Evolutionary conservation across 306 rosid genomes (phyloP).

Genomic region (Malus orientalis): DNA sequence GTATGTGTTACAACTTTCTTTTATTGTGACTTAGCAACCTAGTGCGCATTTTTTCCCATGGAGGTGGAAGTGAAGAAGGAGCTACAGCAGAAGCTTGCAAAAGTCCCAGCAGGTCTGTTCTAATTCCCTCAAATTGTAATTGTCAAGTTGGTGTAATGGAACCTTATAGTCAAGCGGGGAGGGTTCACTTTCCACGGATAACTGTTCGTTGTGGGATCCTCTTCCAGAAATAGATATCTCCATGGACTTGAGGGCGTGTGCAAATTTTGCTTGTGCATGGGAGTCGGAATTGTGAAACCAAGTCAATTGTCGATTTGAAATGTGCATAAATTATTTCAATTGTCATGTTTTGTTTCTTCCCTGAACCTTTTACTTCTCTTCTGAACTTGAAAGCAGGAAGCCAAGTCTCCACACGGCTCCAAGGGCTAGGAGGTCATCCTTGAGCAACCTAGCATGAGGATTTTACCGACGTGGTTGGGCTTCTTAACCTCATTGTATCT

Average conservation of each 20-base stretch:
- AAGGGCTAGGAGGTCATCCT: slow-evolving; percentile 45
- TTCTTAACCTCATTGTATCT: neutral
- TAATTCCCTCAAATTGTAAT: neutral
- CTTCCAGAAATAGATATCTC: neutral
- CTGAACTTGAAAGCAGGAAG: slow-evolving; percentile 18
- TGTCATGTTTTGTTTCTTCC: neutral
- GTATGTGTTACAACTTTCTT: slow-evolving; percentile 1
- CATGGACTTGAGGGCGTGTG: neutral
- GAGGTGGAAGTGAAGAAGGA: slow-evolving; percentile 38
- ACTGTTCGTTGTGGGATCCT: neutral
- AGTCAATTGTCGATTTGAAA: neutral
- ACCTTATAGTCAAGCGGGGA: neutral
- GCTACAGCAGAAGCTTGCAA: slow-evolving; percentile 40
- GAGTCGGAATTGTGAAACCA: neutral
- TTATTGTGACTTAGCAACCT: slow-evolving; percentile 43
- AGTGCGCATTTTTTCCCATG: slow-evolving; percentile 41
- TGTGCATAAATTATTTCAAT: too few species aligned
- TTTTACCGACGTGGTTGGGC: slow-evolving; percentile 41
- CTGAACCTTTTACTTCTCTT: neutral
- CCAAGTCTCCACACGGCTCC: slow-evolving; percentile 25
- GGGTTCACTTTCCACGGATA: neutral
- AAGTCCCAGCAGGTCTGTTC: slow-evolving; percentile 34
- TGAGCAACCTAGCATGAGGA: slow-evolving; percentile 43
- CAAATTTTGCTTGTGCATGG: neutral
- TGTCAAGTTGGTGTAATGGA: neutral